Base-by-base conservation (phyloP, 177 flowering plant species). In the Vitis hybrid region DNA sequence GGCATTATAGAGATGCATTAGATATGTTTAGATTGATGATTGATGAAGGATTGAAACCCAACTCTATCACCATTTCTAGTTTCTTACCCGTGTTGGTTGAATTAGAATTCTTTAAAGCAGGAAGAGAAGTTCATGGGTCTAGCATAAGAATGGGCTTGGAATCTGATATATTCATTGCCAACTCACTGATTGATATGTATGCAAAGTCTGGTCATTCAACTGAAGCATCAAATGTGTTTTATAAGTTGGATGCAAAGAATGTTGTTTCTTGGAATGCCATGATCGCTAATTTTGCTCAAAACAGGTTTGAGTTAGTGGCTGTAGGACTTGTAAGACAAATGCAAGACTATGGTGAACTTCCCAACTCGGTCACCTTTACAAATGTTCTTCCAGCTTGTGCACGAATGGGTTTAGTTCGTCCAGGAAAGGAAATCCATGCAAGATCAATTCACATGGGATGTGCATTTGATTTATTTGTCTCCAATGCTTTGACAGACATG, bases 331-430 rank as follows among this genome's bases (percentile, higher is more conserved):
- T 81, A 60, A 78, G 73, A 62, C 69, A 78, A 70, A 86, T 86
- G 89, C 86, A 80, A 64, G 56, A 15, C 73, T 70, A 80, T 70
- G 87, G 84, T 48, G 83, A 81, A 66, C 21, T 23, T 54, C 89
- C 86, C 14, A 79, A 82, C 65, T 69, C 83, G 21, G 71, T 82
- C 23, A 81, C 86, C 7, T 75, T 82, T 48, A 81, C 88, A 12
- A 84, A 78, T 74, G 77, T 81, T 7, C 88, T 86, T 65, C 89
- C 88, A 4, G 89, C 86, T 68, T 84, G 89, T 82, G 81, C 85
- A 11, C 77, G 85, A 23, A 21, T 73, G 45, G 83, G 81, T 30
- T 72, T 68, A n/a, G 76, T 81, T 51, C 54, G 52, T 54, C 69
- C 65, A 30, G 89, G 89, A 58, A 82, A 81, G 70, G 86, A 82